phyloP scores from a whole-genome alignment of 257 asterid species.

The Osmanthus fragrans region DNA sequence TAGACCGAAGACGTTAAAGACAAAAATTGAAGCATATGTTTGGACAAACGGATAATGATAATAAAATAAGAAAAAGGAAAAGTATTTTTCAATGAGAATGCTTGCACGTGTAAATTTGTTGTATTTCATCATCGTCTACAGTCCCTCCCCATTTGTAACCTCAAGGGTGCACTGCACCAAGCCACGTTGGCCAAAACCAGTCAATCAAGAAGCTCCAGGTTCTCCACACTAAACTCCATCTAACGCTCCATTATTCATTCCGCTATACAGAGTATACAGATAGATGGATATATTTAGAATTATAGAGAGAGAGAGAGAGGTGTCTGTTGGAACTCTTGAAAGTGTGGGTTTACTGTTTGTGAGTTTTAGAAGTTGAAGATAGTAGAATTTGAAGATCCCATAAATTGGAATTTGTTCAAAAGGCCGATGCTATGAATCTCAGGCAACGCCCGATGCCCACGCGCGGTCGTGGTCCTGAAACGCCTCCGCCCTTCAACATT shows the following conservation, averaged over 20 bases:
- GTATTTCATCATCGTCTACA: neutral
- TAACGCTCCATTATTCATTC: neutral
- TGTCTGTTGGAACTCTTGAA: neutral
- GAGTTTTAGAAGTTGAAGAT: slow-evolving; percentile 16
- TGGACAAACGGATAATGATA: no score
- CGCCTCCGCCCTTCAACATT: slow-evolving; percentile 60
- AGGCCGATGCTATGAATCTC: slow-evolving; percentile 49
- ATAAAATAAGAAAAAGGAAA: no score
- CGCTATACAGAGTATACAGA: neutral
- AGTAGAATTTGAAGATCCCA: slow-evolving; percentile 14
- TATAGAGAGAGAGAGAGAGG: neutral
- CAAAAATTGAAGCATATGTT: no score
- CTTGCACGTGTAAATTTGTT: neutral
- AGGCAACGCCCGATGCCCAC: slow-evolving; percentile 55
- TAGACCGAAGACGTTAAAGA: no score
- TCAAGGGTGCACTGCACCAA: neutral
- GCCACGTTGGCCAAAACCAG: neutral
- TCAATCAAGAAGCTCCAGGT: slow-evolving; percentile 9
- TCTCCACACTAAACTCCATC: neutral
- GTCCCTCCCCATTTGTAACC: neutral
- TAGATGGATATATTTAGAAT: neutral
- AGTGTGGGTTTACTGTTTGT: neutral
- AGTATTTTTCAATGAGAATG: no score
- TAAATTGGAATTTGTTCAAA: slow-evolving; percentile 15
- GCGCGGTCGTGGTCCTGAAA: slow-evolving; percentile 52